Percentiles rank a stretch among this genome's conserved stretches.
Conservation (phyloP, 257 asterid species). For the Gentiana dahurica region DNA sequence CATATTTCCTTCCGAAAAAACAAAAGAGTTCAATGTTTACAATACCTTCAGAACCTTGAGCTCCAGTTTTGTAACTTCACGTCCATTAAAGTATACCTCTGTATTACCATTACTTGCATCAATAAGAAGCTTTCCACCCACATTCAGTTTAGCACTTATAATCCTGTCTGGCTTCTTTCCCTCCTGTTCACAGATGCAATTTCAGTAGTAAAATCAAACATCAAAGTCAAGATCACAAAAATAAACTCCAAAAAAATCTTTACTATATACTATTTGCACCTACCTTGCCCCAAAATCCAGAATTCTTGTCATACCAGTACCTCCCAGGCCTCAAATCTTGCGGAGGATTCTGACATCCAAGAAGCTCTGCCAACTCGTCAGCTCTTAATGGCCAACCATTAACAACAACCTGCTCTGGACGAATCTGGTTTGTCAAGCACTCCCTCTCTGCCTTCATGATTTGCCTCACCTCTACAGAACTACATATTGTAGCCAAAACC, state of each 20-base stretch:
- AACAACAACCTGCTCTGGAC: conserved; percentile 44
- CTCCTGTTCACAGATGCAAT: conserved; percentile 30
- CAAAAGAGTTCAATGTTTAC: background rate
- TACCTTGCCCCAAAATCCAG: conserved; percentile 87
- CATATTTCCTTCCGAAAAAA: no score
- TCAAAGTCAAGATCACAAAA: background rate
- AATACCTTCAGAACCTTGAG: conserved; percentile 60
- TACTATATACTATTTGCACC: conserved; percentile 5
- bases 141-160: conserved; percentile 42
- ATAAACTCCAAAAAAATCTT: background rate
- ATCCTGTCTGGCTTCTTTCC: conserved; percentile 55
- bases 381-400: conserved; percentile 49
- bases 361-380: conserved; percentile 42
- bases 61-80: conserved; percentile 62
- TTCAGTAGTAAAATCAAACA: conserved; percentile 7
- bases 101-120: conserved; percentile 61
- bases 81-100: conserved; percentile 53
- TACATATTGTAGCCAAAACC: conserved; percentile 30
- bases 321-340: conserved; percentile 48
- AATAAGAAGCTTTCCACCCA: conserved; percentile 53
- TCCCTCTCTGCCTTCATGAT: conserved; percentile 53
- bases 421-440: conserved; percentile 51
- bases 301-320: conserved; percentile 72
- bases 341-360: conserved; percentile 42
- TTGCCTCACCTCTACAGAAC: conserved; percentile 26